phyloP scores from a whole-genome alignment of 768 basidiomycete species.

The Termitomyces sp. region DNA sequence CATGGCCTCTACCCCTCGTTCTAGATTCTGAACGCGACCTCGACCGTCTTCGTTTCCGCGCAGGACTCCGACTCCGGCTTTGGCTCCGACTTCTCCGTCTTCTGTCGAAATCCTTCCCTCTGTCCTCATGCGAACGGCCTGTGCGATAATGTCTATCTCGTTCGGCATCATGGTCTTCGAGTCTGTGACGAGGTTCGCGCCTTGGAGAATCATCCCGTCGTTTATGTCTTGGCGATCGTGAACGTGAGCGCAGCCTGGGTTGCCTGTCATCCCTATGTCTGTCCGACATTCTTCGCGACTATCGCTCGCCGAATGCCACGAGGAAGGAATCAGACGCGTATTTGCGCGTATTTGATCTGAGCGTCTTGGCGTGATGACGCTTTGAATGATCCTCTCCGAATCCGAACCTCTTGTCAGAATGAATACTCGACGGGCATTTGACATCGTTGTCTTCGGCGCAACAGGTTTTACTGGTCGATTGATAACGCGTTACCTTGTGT shows the following conservation, averaged over 20 bases:
- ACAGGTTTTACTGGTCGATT: slow-evolving; percentile 75
- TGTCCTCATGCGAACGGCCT: not conserved
- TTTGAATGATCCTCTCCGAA: not conserved
- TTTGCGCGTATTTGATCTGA: slow-evolving; percentile 9
- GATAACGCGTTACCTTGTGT: slow-evolving; percentile 58
- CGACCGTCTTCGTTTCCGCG: slow-evolving; percentile 23
- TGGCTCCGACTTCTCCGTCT: slow-evolving; percentile 19
- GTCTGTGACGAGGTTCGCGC: not conserved
- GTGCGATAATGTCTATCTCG: slow-evolving; percentile 1
- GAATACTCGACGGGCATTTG: slow-evolving; percentile 21
- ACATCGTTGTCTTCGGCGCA: slow-evolving; percentile 69
- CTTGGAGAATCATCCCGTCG: slow-evolving; percentile 6
- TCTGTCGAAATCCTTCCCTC: slow-evolving; percentile 4
- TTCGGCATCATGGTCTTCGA: not conserved
- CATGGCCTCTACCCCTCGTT: slow-evolving; percentile 23
- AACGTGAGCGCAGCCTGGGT: slow-evolving; percentile 1
- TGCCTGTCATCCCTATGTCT: not conserved
- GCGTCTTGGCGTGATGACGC: slow-evolving; percentile 1
- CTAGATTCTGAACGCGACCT: slow-evolving; percentile 30
- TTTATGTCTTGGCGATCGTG: not conserved
- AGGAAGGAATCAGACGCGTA: not conserved
- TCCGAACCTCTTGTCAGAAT: slow-evolving; percentile 14
- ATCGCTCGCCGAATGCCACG: not conserved
- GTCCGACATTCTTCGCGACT: slow-evolving; percentile 1
- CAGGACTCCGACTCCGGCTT: slow-evolving; percentile 26